A percentile compares a stretch with the other conserved stretches of the same genome.
Evolutionary conservation across 164 flowering plant genomes (phyloP).

Genomic region (Sextonia rubra): DNA sequence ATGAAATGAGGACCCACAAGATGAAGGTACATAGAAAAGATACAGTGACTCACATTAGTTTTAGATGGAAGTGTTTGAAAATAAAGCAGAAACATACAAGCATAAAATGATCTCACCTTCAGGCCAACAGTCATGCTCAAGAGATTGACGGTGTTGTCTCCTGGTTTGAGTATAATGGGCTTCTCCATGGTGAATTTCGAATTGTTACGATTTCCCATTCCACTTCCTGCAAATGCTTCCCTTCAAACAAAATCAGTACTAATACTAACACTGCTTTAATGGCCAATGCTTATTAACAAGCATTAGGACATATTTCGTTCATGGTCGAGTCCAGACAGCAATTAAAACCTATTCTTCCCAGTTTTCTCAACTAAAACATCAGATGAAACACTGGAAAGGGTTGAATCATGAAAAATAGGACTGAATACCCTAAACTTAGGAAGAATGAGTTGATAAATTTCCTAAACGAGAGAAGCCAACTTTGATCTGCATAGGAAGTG

Average conservation of each 20-base stretch:
- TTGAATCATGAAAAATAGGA: no score
- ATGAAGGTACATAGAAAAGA: neutral
- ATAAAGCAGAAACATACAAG: neutral
- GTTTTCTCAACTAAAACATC: no score
- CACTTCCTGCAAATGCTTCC: slow-evolving; percentile 7
- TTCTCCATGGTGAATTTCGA: neutral
- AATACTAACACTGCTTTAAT: no score
- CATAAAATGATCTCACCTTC: neutral
- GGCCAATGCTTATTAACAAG: no score
- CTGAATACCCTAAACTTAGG: no score
- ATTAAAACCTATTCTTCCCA: no score
- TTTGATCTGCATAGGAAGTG: no score
- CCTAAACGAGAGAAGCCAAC: no score
- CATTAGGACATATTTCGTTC: no score
- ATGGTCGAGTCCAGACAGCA: no score
- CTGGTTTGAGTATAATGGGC: slow-evolving; percentile 17
- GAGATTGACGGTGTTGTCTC: slow-evolving; percentile 74
- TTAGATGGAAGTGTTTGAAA: neutral
- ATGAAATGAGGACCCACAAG: neutral
- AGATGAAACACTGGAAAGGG: no score
- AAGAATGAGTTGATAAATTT: no score
- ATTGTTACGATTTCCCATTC: neutral
- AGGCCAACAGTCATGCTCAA: slow-evolving; percentile 24
- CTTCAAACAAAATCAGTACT: neutral
- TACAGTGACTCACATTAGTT: neutral